Evolutionary conservation across 441 rosid genomes (phyloP).

Genomic region (Euphorbia corollata): DNA sequence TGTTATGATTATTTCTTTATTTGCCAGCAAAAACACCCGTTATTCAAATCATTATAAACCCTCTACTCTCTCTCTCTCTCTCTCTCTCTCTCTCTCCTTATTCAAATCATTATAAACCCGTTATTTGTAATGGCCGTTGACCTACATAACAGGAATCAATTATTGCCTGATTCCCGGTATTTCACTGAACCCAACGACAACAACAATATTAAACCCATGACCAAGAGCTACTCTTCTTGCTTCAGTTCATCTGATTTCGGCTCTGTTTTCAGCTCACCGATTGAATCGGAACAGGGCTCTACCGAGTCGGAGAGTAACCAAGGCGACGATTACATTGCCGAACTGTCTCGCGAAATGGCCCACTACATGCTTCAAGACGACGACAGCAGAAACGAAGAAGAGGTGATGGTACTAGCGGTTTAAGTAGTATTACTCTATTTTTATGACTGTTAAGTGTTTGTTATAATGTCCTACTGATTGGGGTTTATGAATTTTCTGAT

Average conservation of each 20-base stretch:
- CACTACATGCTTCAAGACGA: constrained; percentile 69
- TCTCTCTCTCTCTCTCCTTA: background rate
- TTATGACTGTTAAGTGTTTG: background rate
- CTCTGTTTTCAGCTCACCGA: constrained; percentile 26
- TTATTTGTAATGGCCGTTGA: constrained; percentile 41
- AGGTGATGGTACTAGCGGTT: background rate
- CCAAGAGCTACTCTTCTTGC: constrained; percentile 9
- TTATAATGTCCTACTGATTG: background rate
- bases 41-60: constrained; percentile 12
- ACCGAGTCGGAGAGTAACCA: constrained; percentile 33
- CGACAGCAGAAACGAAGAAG: constrained; percentile 35
- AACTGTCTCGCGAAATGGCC: constrained; percentile 80
- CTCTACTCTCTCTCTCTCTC: background rate
- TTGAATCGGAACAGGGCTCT: constrained; percentile 27
- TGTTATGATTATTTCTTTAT: constrained; percentile 19
- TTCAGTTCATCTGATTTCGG: constrained; percentile 27
- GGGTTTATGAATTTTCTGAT: constrained; percentile 5
- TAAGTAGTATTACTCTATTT: constrained; percentile 9
- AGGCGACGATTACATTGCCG: constrained; percentile 49
- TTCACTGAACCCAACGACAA: background rate
- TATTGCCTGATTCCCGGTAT: constrained; percentile 22
- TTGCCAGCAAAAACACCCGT: constrained; percentile 13
- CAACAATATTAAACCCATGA: background rate
- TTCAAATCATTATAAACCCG: constrained; percentile 11
- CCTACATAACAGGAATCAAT: constrained; percentile 24